Percentiles rank a stretch among this genome's conserved stretches.
Conservation (phyloP, 1,284 basidiomycete species). For the Austroboletus niveus region DNA sequence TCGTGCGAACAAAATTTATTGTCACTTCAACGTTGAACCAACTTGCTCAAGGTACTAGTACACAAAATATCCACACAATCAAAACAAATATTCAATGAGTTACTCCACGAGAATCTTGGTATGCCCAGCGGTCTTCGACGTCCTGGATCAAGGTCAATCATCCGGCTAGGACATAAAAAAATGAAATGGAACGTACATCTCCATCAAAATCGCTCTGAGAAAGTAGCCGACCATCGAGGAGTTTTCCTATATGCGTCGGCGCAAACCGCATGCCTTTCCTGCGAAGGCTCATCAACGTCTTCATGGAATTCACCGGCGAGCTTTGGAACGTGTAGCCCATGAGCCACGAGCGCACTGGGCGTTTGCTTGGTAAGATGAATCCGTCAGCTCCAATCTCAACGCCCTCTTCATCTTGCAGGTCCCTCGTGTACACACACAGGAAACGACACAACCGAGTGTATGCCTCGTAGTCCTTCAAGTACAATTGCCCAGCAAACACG, state of each 20-base stretch:
- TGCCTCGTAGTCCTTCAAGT: too few species aligned
- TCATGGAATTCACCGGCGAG: slow-evolving; percentile 37
- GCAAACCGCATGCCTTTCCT: slow-evolving; percentile 41
- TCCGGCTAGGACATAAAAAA: too few species aligned
- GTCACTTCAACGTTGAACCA: too few species aligned
- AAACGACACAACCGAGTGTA: too few species aligned
- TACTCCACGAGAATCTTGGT: too few species aligned
- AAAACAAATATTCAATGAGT: too few species aligned
- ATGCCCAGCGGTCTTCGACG: too few species aligned
- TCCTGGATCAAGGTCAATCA: neutral
- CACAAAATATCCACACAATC: too few species aligned
- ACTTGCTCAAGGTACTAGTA: too few species aligned
- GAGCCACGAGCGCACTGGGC: neutral
- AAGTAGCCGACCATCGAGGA: slow-evolving; percentile 36
- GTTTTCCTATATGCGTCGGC: neutral
- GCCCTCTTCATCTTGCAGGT: neutral
- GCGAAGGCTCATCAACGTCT: slow-evolving; percentile 34
- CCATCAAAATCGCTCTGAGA: slow-evolving; percentile 25
- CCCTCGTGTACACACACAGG: slow-evolving; percentile 20
- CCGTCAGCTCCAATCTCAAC: neutral
- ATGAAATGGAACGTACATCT: neutral
- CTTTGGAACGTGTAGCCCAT: slow-evolving; percentile 6
- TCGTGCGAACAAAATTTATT: too few species aligned
- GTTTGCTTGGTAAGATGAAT: neutral
- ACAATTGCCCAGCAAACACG: too few species aligned